Base-by-base conservation (phyloP, 805 yeast genomes). In the Jamesozyma spencerorum region DNA sequence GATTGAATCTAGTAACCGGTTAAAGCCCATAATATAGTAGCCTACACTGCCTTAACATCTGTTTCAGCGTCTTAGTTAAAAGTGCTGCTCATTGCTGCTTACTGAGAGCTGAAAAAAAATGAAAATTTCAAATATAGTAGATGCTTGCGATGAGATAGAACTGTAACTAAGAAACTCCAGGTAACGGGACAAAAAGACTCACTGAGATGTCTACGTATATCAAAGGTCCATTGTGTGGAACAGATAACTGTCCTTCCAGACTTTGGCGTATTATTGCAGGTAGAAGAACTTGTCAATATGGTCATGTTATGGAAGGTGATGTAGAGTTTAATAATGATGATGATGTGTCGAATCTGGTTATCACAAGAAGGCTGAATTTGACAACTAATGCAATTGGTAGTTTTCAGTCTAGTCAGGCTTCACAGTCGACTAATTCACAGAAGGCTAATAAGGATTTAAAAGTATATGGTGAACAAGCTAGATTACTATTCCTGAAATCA, bases 141-240 rank as follows among this genome's bases (percentile, higher is more conserved):
- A n/a, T n/a, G n/a, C n/a, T n/a, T n/a, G n/a, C n/a, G n/a, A n/a
- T n/a, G n/a, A n/a, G n/a, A n/a, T n/a, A n/a, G n/a, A n/a, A n/a
- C n/a, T n/a, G n/a, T n/a, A n/a, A n/a, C n/a, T n/a, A n/a, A n/a
- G n/a, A n/a, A n/a, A n/a, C n/a, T n/a, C n/a, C n/a, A n/a, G n/a
- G n/a, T n/a, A n/a, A n/a, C n/a, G n/a, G n/a, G n/a, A n/a, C n/a
- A n/a, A n/a, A n/a, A n/a, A n/a, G n/a, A 22, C 26, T 6, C 26
- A 7, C 10, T 22, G 10, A 22, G n/a, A 59, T 59, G 63, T 58
- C 63, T 1, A 52, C 63, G 8, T 81, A 79, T 76, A 68, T 71
- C 31, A 68, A 78, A 49, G 97, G 98, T 2, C 81, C 84, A 4
- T 63, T 81, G 4, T 90, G 98, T 70, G 97, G 97, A 1, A 78